Conservation (phyloP, 2,329 filamentous ascomycete genomes). For the Fusarium pininemorale region DNA sequence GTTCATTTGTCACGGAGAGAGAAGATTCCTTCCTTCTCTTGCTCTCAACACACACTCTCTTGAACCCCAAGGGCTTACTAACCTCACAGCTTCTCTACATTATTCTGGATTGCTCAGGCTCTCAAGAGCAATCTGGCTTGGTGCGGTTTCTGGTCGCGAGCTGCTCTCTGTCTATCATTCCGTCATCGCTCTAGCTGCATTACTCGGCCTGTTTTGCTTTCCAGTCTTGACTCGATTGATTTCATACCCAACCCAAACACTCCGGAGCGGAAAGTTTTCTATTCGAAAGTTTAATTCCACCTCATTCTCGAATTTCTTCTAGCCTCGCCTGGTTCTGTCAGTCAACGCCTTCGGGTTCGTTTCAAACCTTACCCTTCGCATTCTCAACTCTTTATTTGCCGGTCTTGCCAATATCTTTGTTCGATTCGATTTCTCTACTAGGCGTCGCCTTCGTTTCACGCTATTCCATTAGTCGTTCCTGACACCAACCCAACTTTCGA, state of each 20-base stretch:
- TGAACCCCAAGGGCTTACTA: conserved; percentile 21
- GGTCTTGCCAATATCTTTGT: conserved; percentile 12
- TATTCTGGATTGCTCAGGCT: background rate
- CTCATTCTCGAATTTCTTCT: conserved; percentile 4
- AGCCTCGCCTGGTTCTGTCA: conserved; percentile 10
- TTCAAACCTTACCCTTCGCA: conserved; percentile 13
- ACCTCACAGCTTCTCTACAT: conserved; percentile 13
- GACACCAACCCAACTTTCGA: conserved; percentile 18
- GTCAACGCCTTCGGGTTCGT: conserved; percentile 15
- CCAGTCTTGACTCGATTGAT: background rate
- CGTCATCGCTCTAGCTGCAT: conserved; percentile 14
- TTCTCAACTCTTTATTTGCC: conserved; percentile 20
- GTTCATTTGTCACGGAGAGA: conserved; percentile 24
- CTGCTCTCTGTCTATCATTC: conserved; percentile 7
- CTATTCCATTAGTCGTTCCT: conserved; percentile 27
- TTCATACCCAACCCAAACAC: background rate
- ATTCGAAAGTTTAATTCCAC: conserved; percentile 26
- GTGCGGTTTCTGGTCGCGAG: background rate
- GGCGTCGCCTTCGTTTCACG: conserved; percentile 7
- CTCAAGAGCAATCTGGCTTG: conserved; percentile 2
- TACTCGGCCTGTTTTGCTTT: conserved; percentile 4
- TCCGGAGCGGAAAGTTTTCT: background rate
- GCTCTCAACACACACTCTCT: conserved; percentile 13
- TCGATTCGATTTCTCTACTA: conserved; percentile 12
- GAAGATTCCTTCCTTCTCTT: conserved; percentile 22